Conservation (phyloP, 129 eudicot species). For the Helianthus annuus region HanXRQr2.0-SUNRISE NC_035445.2:72993357-72993856, state of each 20-base stretch:
- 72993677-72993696: conserved; percentile 14
- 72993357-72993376: conserved; percentile 8
- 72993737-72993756: conserved; percentile 86
- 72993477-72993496: conserved; percentile 92
- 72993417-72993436: conserved; percentile 28
- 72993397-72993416: conserved; percentile 9
- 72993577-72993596: conserved; percentile 98
- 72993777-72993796: conserved; percentile 11
- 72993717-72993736: conserved; percentile 84
- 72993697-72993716: conserved; percentile 83
- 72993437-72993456: conserved; percentile 41
- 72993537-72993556: conserved; percentile 85
- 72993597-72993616: conserved; percentile 40
- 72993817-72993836: background rate
- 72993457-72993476: conserved; percentile 46
- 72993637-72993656: conserved; percentile 11
- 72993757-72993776: conserved; percentile 85
- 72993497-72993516: conserved; percentile 96
- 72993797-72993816: conserved; percentile 11
- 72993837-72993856: background rate
- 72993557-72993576: conserved; percentile 99
- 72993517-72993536: conserved; percentile 96
- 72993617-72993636: conserved; percentile 6
- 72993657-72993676: background rate
- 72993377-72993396: conserved; percentile 27